A percentile compares a stretch with the other conserved stretches of the same genome.
These are phyloP conservation scores for Rhazya stricta DNA, from an alignment of 257 asterid species.

Conservation along the genomic window DNA sequence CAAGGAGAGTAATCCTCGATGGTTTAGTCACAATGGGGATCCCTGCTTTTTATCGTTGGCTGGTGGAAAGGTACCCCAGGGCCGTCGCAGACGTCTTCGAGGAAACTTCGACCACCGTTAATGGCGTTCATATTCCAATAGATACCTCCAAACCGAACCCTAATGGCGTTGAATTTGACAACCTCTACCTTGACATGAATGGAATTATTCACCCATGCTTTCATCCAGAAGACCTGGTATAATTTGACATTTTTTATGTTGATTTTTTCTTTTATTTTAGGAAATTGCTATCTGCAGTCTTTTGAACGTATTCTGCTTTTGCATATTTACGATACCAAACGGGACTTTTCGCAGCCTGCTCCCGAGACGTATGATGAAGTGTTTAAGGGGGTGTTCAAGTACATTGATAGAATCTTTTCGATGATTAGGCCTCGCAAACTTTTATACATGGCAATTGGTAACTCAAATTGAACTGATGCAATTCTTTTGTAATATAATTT, in stretches of 20 bases:
- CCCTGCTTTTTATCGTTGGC: conserved; percentile 57
- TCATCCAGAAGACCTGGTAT: conserved; percentile 41
- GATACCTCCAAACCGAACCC: conserved; percentile 41
- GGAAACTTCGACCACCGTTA: conserved; percentile 22
- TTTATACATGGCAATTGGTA: conserved; percentile 65
- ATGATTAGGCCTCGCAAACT: conserved; percentile 56
- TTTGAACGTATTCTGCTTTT: neutral
- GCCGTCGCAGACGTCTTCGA: conserved; percentile 31
- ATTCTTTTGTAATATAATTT: neutral
- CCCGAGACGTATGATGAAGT: conserved; percentile 52
- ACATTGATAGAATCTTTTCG: conserved; percentile 50
- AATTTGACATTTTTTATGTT: neutral
- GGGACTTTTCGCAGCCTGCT: conserved; percentile 25
- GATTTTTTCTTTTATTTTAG: neutral
- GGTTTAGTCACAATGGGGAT: conserved; percentile 39
- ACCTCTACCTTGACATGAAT: conserved; percentile 63
- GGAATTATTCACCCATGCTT: conserved; percentile 68
- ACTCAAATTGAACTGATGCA: neutral
- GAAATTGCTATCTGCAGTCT: neutral
- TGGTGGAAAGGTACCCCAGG: conserved; percentile 34
- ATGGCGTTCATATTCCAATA: conserved; percentile 27
- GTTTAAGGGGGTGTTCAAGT: conserved; percentile 42
- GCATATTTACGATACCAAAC: neutral
- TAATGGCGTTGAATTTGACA: conserved; percentile 52
- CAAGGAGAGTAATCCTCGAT: no score